Evolutionary conservation across 2,329 filamentous ascomycete species (phyloP), one percentile per base, ranked within the genome.

Genomic region (Aureobasidium sp.): DNA sequence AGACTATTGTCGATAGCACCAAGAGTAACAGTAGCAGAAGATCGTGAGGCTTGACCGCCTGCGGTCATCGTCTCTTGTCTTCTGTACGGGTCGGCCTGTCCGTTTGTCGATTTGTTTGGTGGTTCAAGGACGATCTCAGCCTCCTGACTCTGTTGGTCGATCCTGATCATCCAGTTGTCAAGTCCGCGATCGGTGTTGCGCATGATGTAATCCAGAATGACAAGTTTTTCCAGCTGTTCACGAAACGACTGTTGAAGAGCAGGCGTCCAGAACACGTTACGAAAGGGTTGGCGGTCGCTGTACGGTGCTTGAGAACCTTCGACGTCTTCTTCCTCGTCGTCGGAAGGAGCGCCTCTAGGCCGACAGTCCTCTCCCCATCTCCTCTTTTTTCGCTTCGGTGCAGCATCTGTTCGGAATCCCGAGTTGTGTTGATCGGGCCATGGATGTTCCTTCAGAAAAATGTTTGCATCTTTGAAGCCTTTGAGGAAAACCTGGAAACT

Each of bases 131-230:
- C 86, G 65, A 99, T 90, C 8, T 88, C 90, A 13, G 94, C 93
- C 68, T 88, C 83, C 69, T 94, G 85, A 2, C 83, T 85, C 67
- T 90, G 83, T 81, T 86, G 90, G 73, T 99, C 92, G 33, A 99
- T 89, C 73, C 90, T 94, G 70, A 99, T 91, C 94, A 99, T 99
- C 94, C 94, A 99, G 68, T 99, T 99, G 72, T 99, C 94, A 60
- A 96, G 79, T 1, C 94, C 94, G 74, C 94, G 84, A 72, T 99
- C 94, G 1, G 94, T 99, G 70, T 99, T 99, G 61, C 94, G 85
- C 94, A 99, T 99, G 64, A 99, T 95, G 72, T 99, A 99, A 74
- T 99, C 94, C 65, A 99, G 75, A 68, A 99, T 95, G 23, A 99
- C 95, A 8, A 99, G 79, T 74, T 96, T 97, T 75, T 99, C 94